phyloP scores from a whole-genome alignment of 2,329 filamentous ascomycete species.

The Aspergillus latus region DNA sequence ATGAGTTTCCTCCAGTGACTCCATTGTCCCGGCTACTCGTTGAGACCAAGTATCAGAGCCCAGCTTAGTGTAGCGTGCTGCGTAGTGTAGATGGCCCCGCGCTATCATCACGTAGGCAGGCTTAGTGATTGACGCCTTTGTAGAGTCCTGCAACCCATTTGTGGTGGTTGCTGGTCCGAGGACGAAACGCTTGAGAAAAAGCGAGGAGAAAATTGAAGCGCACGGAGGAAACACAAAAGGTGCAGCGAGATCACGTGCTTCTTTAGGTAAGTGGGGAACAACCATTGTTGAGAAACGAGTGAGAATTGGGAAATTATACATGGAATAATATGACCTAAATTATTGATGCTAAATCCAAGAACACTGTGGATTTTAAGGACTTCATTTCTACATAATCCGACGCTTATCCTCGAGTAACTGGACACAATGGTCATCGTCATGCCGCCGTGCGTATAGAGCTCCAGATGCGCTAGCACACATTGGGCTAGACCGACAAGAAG shows the following conservation, averaged over 20 bases:
- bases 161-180: slow-evolving; percentile 14
- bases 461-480: slow-evolving; percentile 20
- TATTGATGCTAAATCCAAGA: too few species aligned
- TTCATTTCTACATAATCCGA: too few species aligned
- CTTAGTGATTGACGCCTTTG: slow-evolving; percentile 16
- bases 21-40: slow-evolving; percentile 53
- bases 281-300: neutral
- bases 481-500: slow-evolving; percentile 18
- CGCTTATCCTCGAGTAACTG: too few species aligned
- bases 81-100: slow-evolving; percentile 16
- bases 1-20: slow-evolving; percentile 68
- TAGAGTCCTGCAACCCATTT: slow-evolving; percentile 21
- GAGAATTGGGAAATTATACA: neutral
- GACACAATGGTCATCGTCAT: too few species aligned
- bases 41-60: slow-evolving; percentile 18
- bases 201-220: slow-evolving; percentile 20
- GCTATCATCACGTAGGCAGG: slow-evolving; percentile 26
- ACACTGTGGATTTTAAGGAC: too few species aligned
- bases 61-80: slow-evolving; percentile 17
- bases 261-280: neutral
- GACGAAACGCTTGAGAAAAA: slow-evolving; percentile 13
- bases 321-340: too few species aligned
- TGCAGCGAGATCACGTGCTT: slow-evolving; percentile 24
- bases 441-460: neutral
- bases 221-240: slow-evolving; percentile 20